These are phyloP conservation scores for Zygoascus flipseniorum DNA, from an alignment of 805 yeast genomes.

Conservation along the genomic window DNA sequence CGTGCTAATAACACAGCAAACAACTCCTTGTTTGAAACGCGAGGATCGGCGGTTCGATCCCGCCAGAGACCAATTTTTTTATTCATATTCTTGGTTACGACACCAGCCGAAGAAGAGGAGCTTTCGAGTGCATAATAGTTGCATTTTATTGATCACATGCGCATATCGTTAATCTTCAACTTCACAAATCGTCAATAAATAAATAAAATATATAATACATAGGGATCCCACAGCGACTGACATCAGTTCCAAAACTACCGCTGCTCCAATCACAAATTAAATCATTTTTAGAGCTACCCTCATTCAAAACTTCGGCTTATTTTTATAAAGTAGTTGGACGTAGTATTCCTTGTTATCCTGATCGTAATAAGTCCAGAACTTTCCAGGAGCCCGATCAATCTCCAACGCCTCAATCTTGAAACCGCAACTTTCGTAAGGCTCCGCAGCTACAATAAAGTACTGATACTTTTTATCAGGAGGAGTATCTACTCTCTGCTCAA, in stretches of 20 bases:
- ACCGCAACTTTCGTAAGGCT: constrained; percentile 79
- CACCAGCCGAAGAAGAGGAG: no score
- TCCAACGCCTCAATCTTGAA: constrained; percentile 62
- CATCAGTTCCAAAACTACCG: no score
- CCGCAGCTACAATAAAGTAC: constrained; percentile 74
- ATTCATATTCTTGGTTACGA: no score
- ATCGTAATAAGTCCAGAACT: constrained; percentile 70
- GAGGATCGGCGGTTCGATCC: constrained; percentile 24
- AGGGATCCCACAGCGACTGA: no score
- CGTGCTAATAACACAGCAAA: constrained; percentile 18
- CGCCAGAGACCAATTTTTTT: constrained; percentile 19
- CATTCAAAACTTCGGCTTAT: background rate
- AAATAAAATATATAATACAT: no score
- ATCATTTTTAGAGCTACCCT: no score
- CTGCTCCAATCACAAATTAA: no score
- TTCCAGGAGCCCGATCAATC: constrained; percentile 31
- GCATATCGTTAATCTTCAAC: no score
- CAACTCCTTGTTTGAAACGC: constrained; percentile 21
- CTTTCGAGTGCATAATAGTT: no score
- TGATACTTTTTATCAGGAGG: constrained; percentile 42
- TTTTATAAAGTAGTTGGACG: constrained; percentile 54
- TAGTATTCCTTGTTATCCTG: constrained; percentile 57
- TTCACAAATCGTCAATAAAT: no score
- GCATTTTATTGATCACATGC: no score
- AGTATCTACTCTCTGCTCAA: constrained; percentile 52